These are phyloP conservation scores for Vanrija sp. DNA, from an alignment of 1,284 basidiomycete species.

Conservation along the genomic window DNA sequence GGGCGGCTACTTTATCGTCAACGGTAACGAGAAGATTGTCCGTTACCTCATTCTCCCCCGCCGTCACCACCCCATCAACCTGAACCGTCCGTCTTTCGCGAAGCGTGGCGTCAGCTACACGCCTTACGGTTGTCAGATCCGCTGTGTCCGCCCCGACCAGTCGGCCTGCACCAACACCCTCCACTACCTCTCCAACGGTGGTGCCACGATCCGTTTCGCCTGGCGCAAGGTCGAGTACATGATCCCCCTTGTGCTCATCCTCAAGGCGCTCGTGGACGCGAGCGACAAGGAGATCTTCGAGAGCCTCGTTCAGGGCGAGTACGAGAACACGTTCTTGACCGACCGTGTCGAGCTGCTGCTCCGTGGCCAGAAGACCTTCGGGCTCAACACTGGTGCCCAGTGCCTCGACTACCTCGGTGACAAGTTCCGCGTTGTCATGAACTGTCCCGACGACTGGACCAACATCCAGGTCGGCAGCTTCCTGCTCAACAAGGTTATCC, in stretches of 20 bases:
- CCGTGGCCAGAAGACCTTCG: constrained; percentile 91
- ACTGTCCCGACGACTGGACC: constrained; percentile 88
- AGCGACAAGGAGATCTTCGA: constrained; percentile 98
- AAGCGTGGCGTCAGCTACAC: constrained; percentile 96
- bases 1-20: constrained; percentile 98
- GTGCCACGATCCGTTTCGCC: constrained; percentile 90
- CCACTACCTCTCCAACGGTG: constrained; percentile 95
- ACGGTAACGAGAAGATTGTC: constrained; percentile 98
- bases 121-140: constrained; percentile 89
- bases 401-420: constrained; percentile 96
- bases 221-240: constrained; percentile 99
- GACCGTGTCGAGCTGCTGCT: constrained; percentile 98
- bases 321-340: constrained; percentile 94
- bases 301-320: constrained; percentile 95
- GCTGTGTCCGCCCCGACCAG: constrained; percentile 88
- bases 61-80: constrained; percentile 64
- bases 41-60: constrained; percentile 75
- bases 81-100: constrained; percentile 80
- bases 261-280: constrained; percentile 91
- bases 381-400: constrained; percentile 82
- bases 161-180: constrained; percentile 90
- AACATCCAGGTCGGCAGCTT: constrained; percentile 78
- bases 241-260: constrained; percentile 92
- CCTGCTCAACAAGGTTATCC: constrained; percentile 79
- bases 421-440: constrained; percentile 92